Evolutionary conservation across 2,329 filamentous ascomycete genomes (phyloP).

Genomic region (Waltergamsia citrina): DNA sequence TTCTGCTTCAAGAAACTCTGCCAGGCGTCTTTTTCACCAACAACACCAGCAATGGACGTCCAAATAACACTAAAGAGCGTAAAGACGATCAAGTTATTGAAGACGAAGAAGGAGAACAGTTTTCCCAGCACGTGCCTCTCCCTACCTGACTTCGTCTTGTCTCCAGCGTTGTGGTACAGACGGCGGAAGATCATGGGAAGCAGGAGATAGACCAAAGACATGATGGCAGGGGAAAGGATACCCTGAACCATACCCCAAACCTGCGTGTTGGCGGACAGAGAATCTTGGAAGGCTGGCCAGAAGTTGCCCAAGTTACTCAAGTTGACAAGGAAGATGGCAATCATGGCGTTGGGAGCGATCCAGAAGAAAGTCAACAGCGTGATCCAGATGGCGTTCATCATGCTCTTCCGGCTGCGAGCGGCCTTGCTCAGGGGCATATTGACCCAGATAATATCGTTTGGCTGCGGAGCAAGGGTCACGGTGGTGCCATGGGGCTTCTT

Average conservation of each 20-base stretch:
- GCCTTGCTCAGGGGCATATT: slow-evolving; percentile 69
- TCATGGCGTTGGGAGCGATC: slow-evolving; percentile 88
- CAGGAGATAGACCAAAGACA: slow-evolving; percentile 77
- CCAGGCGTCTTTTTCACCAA: slow-evolving; percentile 54
- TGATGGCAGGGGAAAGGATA: slow-evolving; percentile 80
- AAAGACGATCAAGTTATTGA: slow-evolving; percentile 95
- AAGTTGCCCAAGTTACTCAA: slow-evolving; percentile 69
- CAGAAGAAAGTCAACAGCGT: slow-evolving; percentile 71
- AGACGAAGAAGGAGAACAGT: slow-evolving; percentile 90
- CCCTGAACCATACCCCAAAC: slow-evolving; percentile 88
- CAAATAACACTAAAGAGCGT: slow-evolving; percentile 83
- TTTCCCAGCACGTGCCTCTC: slow-evolving; percentile 87
- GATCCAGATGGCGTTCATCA: slow-evolving; percentile 81
- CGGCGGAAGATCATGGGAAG: slow-evolving; percentile 88
- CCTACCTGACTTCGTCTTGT: slow-evolving; percentile 83
- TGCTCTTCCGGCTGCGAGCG: slow-evolving; percentile 60
- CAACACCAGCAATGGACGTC: slow-evolving; percentile 58
- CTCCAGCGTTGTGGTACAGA: slow-evolving; percentile 73
- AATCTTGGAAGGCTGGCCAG: slow-evolving; percentile 64
- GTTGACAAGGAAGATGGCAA: slow-evolving; percentile 88
- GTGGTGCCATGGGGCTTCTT: slow-evolving; percentile 74
- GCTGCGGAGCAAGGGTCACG: slow-evolving; percentile 71
- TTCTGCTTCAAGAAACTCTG: slow-evolving; percentile 55
- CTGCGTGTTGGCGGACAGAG: slow-evolving; percentile 50
- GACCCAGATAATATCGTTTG: slow-evolving; percentile 92